Evolutionary conservation across 345 rosid genomes (phyloP), one percentile per base, ranked within the genome.

Genomic region (Angophora floribunda): DNA sequence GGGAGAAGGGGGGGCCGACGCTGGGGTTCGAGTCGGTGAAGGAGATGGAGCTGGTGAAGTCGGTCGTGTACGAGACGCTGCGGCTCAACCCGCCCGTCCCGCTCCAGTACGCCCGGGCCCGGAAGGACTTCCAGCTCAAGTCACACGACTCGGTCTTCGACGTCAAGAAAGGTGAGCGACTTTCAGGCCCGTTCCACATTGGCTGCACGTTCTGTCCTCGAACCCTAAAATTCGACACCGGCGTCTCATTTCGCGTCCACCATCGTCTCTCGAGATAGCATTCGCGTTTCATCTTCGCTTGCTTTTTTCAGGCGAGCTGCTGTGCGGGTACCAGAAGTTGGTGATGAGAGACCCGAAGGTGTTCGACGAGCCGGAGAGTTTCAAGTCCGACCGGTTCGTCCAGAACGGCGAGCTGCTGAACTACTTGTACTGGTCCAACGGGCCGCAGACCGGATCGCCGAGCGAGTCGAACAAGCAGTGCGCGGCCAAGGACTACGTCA

Each of bases 351-450:
- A 97, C 88, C 82, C 92, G 2, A 92, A 91, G 21, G 90, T 97
- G 21, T 97, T 95, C n/a, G 91, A 94, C 3, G 96, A 95, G 6
- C 96, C 99, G 45, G 97, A 94, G 86, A 90, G 50, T 16, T 97
- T 97, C 85, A 92, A 93, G 75, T 93, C 98, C 44, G 97, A 96
- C 11, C 91, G 99, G 90, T 97, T 90, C 90, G 51, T 88, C 22
- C 44, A 92, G 45, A 97, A 97, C 32, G 36, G 63, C 3, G 90
- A 91, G 75, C 87, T 96, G 52, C 93, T 95, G 89, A 86, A 52
- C 88, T 93, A 94, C 93, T 91, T 96, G 82, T 96, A 86, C 86
- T 95, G 99, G 99, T 96, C 99, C 4, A 97, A 96, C 30, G 99
- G 99, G 17, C 98, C 97, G 3, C 98, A 97, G 91, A 94, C 95